Conservation (phyloP, 176 grass and related monocot species). For the Aegilops sharonensis region DNA sequence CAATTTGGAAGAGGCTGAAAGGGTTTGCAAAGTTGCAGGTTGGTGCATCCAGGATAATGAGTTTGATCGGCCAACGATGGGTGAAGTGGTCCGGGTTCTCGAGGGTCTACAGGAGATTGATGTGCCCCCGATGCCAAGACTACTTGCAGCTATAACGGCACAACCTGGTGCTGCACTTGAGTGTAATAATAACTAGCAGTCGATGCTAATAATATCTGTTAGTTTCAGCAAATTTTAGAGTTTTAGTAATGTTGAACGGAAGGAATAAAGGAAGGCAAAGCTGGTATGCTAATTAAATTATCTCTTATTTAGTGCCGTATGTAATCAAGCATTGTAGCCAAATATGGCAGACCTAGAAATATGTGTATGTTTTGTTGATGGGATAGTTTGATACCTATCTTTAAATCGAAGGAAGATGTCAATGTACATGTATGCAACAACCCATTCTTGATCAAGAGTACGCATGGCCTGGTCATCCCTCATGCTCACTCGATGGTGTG, state of each 20-base stretch:
- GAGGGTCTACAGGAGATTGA: slow-evolving; percentile 6
- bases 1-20: not conserved
- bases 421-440: not conserved
- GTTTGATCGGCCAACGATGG: not conserved
- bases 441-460: not conserved
- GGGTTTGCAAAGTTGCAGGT: not conserved
- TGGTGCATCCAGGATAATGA: slow-evolving; percentile 5
- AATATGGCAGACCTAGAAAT: not conserved
- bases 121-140: not conserved
- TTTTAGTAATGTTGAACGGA: not conserved
- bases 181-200: not conserved
- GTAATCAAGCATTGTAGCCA: not conserved
- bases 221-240: not conserved
- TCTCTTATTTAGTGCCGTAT: not conserved
- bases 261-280: not conserved
- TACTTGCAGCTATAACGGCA: not conserved
- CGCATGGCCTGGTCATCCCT: not conserved
- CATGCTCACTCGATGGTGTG: not conserved
- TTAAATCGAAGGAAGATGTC: not conserved
- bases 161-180: not conserved
- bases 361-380: not conserved
- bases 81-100: not conserved
- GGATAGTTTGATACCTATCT: not conserved
- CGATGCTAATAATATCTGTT: not conserved
- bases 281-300: not conserved